Evolutionary conservation across 2,329 filamentous ascomycete genomes (phyloP).

Genomic region (Colletotrichum acutatum): DNA sequence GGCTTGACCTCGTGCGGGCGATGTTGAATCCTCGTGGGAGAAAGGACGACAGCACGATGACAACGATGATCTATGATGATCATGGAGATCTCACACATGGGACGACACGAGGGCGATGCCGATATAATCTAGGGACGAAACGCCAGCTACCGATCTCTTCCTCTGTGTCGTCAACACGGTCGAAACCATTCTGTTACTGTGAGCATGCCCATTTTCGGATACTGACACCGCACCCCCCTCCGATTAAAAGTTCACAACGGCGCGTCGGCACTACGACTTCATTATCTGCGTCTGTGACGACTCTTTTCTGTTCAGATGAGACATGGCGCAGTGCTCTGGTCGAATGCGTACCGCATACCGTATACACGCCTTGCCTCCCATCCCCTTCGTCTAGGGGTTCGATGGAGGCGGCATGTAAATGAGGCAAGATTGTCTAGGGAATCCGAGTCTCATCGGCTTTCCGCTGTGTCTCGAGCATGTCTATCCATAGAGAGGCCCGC

Average conservation of each 20-base stretch:
- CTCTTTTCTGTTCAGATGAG: slow-evolving; percentile 20
- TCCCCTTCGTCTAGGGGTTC: background rate
- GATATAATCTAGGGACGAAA: slow-evolving; percentile 14
- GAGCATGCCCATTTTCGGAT: background rate
- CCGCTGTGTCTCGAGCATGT: slow-evolving; percentile 25
- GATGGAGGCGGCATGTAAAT: slow-evolving; percentile 13
- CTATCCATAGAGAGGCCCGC: background rate
- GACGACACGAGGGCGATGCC: slow-evolving; percentile 21
- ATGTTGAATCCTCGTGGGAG: slow-evolving; percentile 13
- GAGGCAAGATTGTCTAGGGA: slow-evolving; percentile 16
- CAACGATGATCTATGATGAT: slow-evolving; percentile 28
- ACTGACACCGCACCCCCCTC: background rate
- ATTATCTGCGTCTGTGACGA: background rate
- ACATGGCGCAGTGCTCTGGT: slow-evolving; percentile 14
- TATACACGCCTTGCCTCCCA: background rate
- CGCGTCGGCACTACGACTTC: slow-evolving; percentile 10
- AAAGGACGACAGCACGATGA: slow-evolving; percentile 17
- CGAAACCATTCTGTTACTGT: background rate
- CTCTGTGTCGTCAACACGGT: background rate
- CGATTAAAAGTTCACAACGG: background rate
- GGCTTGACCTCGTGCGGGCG: slow-evolving; percentile 8
- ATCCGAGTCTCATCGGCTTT: background rate
- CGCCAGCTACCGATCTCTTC: slow-evolving; percentile 1
- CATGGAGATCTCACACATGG: slow-evolving; percentile 8
- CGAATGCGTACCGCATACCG: background rate